Conservation (phyloP, 805 yeast genomes). For the Wickerhamiella siamensis region DNA sequence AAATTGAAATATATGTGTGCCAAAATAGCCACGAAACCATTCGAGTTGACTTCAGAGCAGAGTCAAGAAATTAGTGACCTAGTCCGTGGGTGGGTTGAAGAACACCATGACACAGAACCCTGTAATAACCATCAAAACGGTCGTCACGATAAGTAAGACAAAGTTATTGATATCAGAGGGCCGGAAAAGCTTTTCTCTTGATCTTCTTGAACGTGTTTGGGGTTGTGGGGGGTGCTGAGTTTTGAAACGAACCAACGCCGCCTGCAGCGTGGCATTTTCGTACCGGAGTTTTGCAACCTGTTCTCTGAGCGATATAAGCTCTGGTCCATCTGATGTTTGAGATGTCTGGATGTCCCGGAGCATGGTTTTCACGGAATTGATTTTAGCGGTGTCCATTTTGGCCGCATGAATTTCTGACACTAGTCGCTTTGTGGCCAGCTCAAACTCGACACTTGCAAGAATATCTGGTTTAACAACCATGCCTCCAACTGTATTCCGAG, state of each 20-base stretch:
- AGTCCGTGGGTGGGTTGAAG: constrained; percentile 17
- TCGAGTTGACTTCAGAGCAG: no score
- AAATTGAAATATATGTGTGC: no score
- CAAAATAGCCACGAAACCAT: no score
- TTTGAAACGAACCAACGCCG: constrained; percentile 10
- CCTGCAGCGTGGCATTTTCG: constrained; percentile 17
- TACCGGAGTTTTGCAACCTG: constrained; percentile 18
- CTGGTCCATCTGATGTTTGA: constrained; percentile 12
- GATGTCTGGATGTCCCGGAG: constrained; percentile 19
- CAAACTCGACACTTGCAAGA: constrained; percentile 20
- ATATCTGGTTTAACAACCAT: constrained; percentile 22
- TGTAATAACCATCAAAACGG: constrained; percentile 14
- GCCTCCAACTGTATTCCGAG: constrained; percentile 24
- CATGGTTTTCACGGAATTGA: constrained; percentile 20
- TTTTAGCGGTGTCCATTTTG: constrained; percentile 24
- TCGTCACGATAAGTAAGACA: constrained; percentile 14
- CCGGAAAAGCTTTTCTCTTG: constrained; percentile 4
- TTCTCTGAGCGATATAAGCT: constrained; percentile 21
- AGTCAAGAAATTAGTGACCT: no score
- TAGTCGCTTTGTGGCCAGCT: constrained; percentile 23
- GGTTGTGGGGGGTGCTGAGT: background rate
- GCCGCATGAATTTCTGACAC: constrained; percentile 24
- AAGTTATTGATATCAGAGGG: constrained; percentile 12
- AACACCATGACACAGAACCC: constrained; percentile 19
- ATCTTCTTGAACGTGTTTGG: background rate